Percentiles rank a stretch among this genome's conserved stretches.
These are phyloP conservation scores for Diaporthe nobilis DNA, from an alignment of 2,329 filamentous ascomycete genomes.

Conservation along the genomic window DNA sequence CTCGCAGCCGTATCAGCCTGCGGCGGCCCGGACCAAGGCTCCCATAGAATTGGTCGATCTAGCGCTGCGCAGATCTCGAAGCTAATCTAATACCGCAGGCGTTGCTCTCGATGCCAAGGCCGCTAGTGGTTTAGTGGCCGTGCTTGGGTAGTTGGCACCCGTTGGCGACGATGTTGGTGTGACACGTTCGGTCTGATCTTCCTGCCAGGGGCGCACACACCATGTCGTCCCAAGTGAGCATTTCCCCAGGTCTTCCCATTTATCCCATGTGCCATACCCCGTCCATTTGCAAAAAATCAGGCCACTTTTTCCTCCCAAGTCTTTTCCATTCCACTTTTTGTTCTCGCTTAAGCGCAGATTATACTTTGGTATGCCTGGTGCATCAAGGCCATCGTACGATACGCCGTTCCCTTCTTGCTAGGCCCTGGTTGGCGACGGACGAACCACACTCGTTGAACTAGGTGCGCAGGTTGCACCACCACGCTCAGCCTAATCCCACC, in stretches of 20 bases:
- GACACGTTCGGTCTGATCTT: constrained; percentile 36
- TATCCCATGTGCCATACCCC: constrained; percentile 24
- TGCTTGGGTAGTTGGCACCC: constrained; percentile 10
- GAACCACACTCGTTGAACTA: constrained; percentile 7
- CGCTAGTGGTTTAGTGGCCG: neutral
- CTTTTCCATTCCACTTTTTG: constrained; percentile 33
- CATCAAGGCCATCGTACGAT: constrained; percentile 26
- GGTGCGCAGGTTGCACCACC: constrained; percentile 25
- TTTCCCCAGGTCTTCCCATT: constrained; percentile 7
- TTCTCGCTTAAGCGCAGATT: constrained; percentile 21
- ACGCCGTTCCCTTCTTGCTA: neutral
- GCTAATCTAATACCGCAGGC: constrained; percentile 14
- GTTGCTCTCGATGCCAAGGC: constrained; percentile 11
- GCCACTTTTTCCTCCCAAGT: constrained; percentile 6
- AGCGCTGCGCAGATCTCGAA: constrained; percentile 4
- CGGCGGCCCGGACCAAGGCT: constrained; percentile 7
- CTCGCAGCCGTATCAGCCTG: constrained; percentile 15
- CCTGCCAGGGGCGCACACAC: constrained; percentile 18
- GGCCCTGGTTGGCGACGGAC: neutral
- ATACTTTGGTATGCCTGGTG: constrained; percentile 26
- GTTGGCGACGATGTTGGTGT: constrained; percentile 32
- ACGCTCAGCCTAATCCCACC: neutral
- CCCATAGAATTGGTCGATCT: constrained; percentile 18
- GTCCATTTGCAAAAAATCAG: neutral
- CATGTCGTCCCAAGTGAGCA: constrained; percentile 5